phyloP scores from a whole-genome alignment of 2,329 filamentous ascomycete species.

The Canariomyces notabilis region DNA sequence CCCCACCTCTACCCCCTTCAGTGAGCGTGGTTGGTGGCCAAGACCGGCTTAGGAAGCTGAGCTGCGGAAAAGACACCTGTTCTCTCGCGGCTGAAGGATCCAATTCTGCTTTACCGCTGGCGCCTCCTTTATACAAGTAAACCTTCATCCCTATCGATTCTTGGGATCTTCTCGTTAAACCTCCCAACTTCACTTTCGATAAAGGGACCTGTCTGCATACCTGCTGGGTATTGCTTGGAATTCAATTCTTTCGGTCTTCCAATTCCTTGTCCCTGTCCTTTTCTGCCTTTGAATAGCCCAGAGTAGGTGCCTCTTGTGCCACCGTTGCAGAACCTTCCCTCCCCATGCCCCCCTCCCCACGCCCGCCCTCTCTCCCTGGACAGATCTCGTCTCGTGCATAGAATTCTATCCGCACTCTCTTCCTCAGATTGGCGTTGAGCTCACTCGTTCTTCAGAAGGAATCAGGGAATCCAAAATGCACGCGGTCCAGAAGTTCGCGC shows the following conservation, averaged over 20 bases:
- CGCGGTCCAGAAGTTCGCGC: conserved; percentile 44
- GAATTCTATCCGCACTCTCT: conserved; percentile 2
- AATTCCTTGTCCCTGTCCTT: conserved; percentile 16
- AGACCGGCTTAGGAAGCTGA: conserved; percentile 14
- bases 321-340: conserved; percentile 2
- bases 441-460: conserved; percentile 1
- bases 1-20: conserved; percentile 16
- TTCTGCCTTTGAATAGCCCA: conserved; percentile 25
- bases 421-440: background rate
- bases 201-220: conserved; percentile 17
- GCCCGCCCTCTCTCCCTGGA: background rate
- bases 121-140: conserved; percentile 21
- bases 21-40: conserved; percentile 16
- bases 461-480: conserved; percentile 38
- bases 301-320: conserved; percentile 18
- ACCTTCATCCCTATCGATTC: conserved; percentile 8
- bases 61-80: conserved; percentile 27
- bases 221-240: conserved; percentile 15
- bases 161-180: conserved; percentile 15
- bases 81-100: conserved; percentile 18
- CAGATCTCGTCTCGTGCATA: background rate
- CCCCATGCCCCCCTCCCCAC: background rate
- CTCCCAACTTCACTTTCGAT: conserved; percentile 11
- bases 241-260: conserved; percentile 9
- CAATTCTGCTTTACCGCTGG: conserved; percentile 19